These are phyloP conservation scores for Amyloporia xantha DNA, from an alignment of 768 basidiomycete genomes.

Conservation along the genomic window DNA sequence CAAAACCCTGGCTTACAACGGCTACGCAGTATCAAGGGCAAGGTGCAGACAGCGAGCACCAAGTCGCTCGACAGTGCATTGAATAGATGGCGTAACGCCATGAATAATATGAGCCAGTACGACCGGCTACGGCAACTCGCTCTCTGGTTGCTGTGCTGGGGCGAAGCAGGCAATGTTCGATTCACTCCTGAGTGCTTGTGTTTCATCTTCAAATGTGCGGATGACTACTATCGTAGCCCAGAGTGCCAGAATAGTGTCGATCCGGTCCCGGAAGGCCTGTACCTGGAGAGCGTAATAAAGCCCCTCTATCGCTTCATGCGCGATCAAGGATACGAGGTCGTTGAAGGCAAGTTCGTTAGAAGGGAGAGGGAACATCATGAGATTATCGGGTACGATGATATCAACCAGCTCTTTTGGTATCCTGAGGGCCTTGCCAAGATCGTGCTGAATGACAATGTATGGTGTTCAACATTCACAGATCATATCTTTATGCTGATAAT, in stretches of 20 bases:
- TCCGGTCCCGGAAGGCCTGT: constrained; percentile 90
- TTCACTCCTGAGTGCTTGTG: constrained; percentile 96
- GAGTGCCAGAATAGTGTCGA: constrained; percentile 95
- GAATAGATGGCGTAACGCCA: constrained; percentile 94
- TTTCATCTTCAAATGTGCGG: constrained; percentile 99
- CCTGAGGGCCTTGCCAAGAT: constrained; percentile 96
- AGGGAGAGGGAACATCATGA: constrained; percentile 92
- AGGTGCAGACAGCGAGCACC: constrained; percentile 43
- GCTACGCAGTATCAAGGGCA: constrained; percentile 74
- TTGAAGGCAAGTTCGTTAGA: constrained; percentile 91
- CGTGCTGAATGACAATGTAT: constrained; percentile 77
- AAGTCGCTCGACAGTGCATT: constrained; percentile 93
- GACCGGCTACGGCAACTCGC: constrained; percentile 96
- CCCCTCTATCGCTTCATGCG: constrained; percentile 94
- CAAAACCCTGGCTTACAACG: constrained; percentile 92
- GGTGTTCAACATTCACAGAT: constrained; percentile 23
- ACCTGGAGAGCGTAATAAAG: constrained; percentile 86
- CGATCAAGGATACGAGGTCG: constrained; percentile 94
- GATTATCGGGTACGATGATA: constrained; percentile 99
- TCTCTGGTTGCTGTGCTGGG: constrained; percentile 95
- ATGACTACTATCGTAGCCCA: constrained; percentile 97
- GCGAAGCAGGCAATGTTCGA: constrained; percentile 94
- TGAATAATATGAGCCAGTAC: constrained; percentile 99
- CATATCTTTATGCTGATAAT: not conserved
- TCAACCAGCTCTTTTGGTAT: constrained; percentile 99